phyloP scores from a whole-genome alignment of 805 yeast species.

The Lachancea thermotolerans region DNA sequence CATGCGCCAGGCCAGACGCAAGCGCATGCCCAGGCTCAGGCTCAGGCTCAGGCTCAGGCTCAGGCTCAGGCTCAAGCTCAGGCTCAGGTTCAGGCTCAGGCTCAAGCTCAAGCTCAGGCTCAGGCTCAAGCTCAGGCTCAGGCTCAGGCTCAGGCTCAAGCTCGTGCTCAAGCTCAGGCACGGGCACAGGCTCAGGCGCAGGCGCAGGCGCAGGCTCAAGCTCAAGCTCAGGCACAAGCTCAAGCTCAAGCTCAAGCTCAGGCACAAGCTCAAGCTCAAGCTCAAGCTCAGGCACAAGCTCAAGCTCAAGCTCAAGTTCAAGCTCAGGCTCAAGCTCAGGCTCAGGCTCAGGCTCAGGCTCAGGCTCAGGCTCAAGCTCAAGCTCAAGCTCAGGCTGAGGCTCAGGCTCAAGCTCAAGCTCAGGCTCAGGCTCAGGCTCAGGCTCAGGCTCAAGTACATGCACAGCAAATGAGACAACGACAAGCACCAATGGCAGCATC shows the following conservation, averaged over 20 bases:
- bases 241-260: conserved; percentile 1
- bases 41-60: neutral
- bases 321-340: conserved; percentile 1
- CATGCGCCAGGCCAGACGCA: conserved; percentile 9
- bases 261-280: neutral
- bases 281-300: neutral
- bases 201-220: neutral
- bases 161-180: neutral
- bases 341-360: conserved; percentile 1
- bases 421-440: conserved; percentile 5
- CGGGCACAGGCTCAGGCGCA: neutral
- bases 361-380: conserved; percentile 7
- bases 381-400: conserved; percentile 6
- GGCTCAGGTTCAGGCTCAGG: conserved; percentile 1
- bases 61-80: neutral
- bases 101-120: neutral
- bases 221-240: neutral
- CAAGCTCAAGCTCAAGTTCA: neutral
- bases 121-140: conserved; percentile 2
- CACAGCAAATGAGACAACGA: conserved; percentile 2
- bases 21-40: conserved; percentile 2
- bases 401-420: conserved; percentile 5
- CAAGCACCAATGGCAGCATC: neutral
- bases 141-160: conserved; percentile 3
- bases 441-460: neutral